Conservation (phyloP, 768 basidiomycete species). For the Coprinellus micaceus region DNA sequence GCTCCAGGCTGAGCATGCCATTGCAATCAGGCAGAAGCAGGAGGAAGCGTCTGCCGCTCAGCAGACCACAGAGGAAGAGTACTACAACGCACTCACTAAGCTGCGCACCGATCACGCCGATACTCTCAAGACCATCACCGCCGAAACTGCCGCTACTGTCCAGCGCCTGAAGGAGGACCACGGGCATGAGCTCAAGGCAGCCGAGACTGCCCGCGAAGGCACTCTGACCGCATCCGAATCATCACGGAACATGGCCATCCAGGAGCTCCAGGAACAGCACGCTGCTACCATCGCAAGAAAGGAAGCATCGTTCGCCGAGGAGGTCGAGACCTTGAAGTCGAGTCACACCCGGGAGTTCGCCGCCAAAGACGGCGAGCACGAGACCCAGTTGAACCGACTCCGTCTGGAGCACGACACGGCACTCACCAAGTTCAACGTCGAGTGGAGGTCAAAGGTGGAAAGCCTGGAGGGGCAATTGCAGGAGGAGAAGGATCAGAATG, state of each 20-base stretch:
- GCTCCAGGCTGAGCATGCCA: constrained; percentile 50
- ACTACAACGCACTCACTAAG: constrained; percentile 76
- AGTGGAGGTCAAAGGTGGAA: constrained; percentile 50
- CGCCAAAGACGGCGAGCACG: constrained; percentile 59
- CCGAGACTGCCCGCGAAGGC: constrained; percentile 72
- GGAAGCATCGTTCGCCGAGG: constrained; percentile 60
- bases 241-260: constrained; percentile 55
- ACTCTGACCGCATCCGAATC: constrained; percentile 72
- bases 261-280: constrained; percentile 72
- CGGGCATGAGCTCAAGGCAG: constrained; percentile 64
- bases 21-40: constrained; percentile 56
- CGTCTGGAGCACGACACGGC: constrained; percentile 56
- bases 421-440: constrained; percentile 50
- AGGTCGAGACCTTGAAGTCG: constrained; percentile 60
- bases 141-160: constrained; percentile 58
- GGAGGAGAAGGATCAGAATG: constrained; percentile 42
- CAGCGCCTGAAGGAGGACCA: constrained; percentile 77
- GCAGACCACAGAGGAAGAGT: constrained; percentile 73
- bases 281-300: constrained; percentile 60
- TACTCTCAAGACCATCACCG: constrained; percentile 56
- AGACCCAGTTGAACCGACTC: constrained; percentile 54
- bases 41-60: constrained; percentile 54
- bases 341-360: constrained; percentile 56
- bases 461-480: constrained; percentile 40
- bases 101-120: constrained; percentile 70